phyloP scores from a whole-genome alignment of 169 alveolate genomes.

The Babesia bovis region DNA sequence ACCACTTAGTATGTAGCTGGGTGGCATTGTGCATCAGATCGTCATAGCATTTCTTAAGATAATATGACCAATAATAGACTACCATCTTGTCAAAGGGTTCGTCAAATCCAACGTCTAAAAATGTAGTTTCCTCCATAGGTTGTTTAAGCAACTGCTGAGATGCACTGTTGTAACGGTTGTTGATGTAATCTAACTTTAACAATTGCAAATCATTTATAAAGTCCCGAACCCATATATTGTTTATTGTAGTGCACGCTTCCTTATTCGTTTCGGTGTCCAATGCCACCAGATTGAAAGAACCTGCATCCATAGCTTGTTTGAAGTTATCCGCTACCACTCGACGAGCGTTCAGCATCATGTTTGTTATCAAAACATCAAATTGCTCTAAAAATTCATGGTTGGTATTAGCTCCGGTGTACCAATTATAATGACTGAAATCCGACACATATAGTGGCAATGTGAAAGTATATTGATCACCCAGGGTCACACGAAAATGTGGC shows the following conservation, averaged over 20 bases:
- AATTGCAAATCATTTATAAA: slow-evolving; percentile 18
- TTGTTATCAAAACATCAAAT: slow-evolving; percentile 17
- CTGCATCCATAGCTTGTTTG: slow-evolving; percentile 41
- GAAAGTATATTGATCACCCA: slow-evolving; percentile 16
- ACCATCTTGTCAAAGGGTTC: slow-evolving; percentile 48
- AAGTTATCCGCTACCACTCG: slow-evolving; percentile 8
- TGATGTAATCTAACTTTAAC: slow-evolving; percentile 28
- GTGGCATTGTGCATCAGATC: slow-evolving; percentile 6
- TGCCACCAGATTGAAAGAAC: slow-evolving; percentile 26
- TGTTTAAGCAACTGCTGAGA: slow-evolving; percentile 26
- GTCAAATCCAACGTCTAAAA: slow-evolving; percentile 40
- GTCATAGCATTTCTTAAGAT: slow-evolving; percentile 19
- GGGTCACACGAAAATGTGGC: neutral
- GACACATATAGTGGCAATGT: slow-evolving; percentile 18
- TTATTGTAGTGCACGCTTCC: slow-evolving; percentile 15
- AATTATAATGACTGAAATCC: neutral
- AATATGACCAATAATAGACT: slow-evolving; percentile 42
- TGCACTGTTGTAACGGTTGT: slow-evolving; percentile 38
- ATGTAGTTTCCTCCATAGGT: slow-evolving; percentile 14
- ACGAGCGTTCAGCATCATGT: slow-evolving; percentile 8
- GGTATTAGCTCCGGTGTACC: slow-evolving; percentile 16
- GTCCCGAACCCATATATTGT: slow-evolving; percentile 58
- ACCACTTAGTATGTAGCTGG: slow-evolving; percentile 30
- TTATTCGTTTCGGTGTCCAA: neutral
- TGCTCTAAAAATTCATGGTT: slow-evolving; percentile 11